Base-by-base conservation (phyloP, 2,329 filamentous ascomycete species). In the Arthrobotrys musiformis region DNA sequence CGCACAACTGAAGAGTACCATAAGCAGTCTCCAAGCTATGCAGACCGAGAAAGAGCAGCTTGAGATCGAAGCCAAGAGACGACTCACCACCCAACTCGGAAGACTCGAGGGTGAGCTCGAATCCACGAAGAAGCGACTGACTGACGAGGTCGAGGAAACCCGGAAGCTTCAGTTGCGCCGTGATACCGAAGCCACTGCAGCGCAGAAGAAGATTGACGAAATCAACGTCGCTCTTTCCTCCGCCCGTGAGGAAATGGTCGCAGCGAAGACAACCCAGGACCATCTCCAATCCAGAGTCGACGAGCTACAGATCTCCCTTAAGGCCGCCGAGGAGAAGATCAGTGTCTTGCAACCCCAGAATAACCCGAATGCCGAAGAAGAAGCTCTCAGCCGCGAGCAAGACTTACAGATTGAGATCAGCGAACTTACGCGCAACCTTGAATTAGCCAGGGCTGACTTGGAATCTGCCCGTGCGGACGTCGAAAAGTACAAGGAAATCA, bases 171-270 rank as follows among this genome's bases (percentile, higher is more conserved):
- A 92, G 75, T 86, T 95, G 61, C 90, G 94, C 70, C 93, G 96
- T 81, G 94, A 98, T 81, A 97, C 92, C 79, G 95, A 99, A 78
- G 89, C 91, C 46, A 91, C 93, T 79, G 93, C 98, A 82, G 90
- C 89, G 61, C 93, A 97, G 83, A 95, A 93, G 83, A 90, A 94
- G 62, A 95, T 98, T 77, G 94, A 99, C 80, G 94, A 98, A 81
- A 88, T 99, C 52, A 91, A 94, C 79, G 87, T 90, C 33, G 94
- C 89, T 81, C 86, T 97, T 44, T 88, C 92, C 80, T 89, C 93
- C 77, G 89, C 91, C 61, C 92, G 94, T 50, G 94, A 98, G 83
- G 93, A 97, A 80, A 88, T 97, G 62, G 89, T 95, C 52, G 90
- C 91, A 26, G 89, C 91, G 24, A 97, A 97, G 86, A 97, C 94